Evolutionary conservation across 2,329 filamentous ascomycete species (phyloP).

Genomic region (Dothistroma septosporum): DNA sequence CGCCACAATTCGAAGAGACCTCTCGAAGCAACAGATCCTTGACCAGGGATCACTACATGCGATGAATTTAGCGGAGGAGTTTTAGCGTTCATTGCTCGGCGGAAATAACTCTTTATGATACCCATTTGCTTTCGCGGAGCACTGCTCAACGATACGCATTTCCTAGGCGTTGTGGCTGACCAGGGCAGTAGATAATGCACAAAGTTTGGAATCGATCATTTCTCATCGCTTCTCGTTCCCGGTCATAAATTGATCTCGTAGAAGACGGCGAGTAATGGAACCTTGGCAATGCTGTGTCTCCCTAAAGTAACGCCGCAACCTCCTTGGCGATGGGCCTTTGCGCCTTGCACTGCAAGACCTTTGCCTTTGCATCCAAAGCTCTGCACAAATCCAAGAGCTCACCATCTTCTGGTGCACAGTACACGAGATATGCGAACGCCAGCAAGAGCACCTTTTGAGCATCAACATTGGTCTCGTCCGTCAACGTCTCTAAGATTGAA

Average conservation of each 20-base stretch:
- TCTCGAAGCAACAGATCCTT: neutral
- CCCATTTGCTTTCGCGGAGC: constrained; percentile 12
- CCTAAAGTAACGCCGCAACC: constrained; percentile 26
- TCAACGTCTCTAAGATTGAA: constrained; percentile 71
- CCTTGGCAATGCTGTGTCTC: neutral
- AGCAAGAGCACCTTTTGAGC: constrained; percentile 72
- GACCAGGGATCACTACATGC: neutral
- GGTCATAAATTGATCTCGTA: neutral
- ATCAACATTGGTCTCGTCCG: constrained; percentile 52
- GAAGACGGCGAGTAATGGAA: neutral
- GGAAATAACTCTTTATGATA: constrained; percentile 7
- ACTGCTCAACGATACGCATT: neutral
- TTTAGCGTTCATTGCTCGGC: neutral
- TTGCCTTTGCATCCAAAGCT: constrained; percentile 68
- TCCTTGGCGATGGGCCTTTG: constrained; percentile 34
- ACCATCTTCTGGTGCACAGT: constrained; percentile 64
- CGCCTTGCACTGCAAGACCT: constrained; percentile 46
- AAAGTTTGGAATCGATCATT: neutral
- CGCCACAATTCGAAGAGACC: neutral
- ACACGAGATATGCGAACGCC: constrained; percentile 71
- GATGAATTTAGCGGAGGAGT: constrained; percentile 9
- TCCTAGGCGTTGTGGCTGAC: neutral
- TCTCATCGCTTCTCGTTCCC: neutral
- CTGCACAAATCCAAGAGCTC: constrained; percentile 76
- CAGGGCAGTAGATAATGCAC: neutral